A percentile compares a stretch with the other conserved stretches of the same genome.
phyloP scores from a whole-genome alignment of 768 basidiomycete genomes.

The Boletus sp. region DNA sequence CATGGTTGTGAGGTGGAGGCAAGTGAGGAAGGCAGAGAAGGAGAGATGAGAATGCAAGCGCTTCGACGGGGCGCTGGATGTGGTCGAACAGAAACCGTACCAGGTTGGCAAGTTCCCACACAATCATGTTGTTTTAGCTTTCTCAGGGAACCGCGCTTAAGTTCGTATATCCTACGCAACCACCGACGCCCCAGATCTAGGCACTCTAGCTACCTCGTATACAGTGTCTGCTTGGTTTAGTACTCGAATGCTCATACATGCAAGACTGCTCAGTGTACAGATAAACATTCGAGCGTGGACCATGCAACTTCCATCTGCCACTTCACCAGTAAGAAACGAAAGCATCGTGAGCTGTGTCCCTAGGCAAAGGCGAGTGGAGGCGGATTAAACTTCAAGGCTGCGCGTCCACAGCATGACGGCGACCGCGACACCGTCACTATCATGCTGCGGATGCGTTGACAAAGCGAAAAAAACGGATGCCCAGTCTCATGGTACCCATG shows the following conservation, averaged over 20 bases:
- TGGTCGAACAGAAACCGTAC: constrained; percentile 16
- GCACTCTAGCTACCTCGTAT: not conserved
- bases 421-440: not conserved
- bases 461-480: not conserved
- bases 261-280: constrained; percentile 32
- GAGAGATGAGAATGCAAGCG: constrained; percentile 3
- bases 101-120: constrained; percentile 29
- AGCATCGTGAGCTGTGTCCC: constrained; percentile 70
- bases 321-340: constrained; percentile 76
- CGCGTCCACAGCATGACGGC: not conserved
- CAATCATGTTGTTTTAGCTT: not conserved
- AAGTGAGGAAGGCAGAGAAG: constrained; percentile 10
- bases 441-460: not conserved
- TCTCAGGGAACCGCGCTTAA: not conserved
- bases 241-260: constrained; percentile 67
- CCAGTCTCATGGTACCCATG: not conserved
- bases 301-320: constrained; percentile 61
- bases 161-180: not conserved
- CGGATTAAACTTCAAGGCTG: not conserved
- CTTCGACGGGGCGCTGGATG: constrained; percentile 1
- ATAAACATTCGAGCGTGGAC: constrained; percentile 78
- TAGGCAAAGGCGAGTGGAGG: constrained; percentile 71
- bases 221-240: constrained; percentile 60
- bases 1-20: constrained; percentile 26
- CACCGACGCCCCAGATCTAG: not conserved